Evolutionary conservation across 345 rosid species (phyloP), one percentile per base, ranked within the genome.

Genomic region (Hibiscus trionum): DNA sequence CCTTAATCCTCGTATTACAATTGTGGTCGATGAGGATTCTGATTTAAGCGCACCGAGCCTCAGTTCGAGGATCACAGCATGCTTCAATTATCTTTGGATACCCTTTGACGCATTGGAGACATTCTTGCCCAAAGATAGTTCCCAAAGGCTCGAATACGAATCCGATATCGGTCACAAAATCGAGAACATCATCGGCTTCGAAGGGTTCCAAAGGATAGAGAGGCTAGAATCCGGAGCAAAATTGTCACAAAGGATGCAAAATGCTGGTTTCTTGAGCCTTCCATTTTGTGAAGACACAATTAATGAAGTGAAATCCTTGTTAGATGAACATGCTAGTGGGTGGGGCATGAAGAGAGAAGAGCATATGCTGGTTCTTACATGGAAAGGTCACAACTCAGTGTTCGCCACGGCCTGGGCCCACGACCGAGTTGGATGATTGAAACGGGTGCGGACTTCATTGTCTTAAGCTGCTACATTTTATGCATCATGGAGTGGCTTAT

Each of bases 291-390:
- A 87, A 59, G 90, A 84, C 66, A 89, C 90, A 0, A 33, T 83
- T 5, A 66, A 57, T 26, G 90, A 87, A 72, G 85, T 89, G 12
- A 89, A 77, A 71, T 79, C 72, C 3, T 33, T 89, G 82, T 73
- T 89, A 21, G 91, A 89, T 68, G 87, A 89, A 59, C 91, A 89
- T 66, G 87, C 91, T 5, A 78, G 90, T 14, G 91, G 94, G 0
- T 89, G 91, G 94, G 94, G 94, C n/a, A 89, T 89, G 94, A 89
- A 85, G 77, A 80, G 72, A 61, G 94, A 87, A 39, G 94, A 87
- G 42, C 88, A 87, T 37, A 84, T 66, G 86, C 27, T 89, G 70
- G 85, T 84, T 73, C 83, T 89, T 68, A 89, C 94, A 59, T 89
- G 94, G 94, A 89, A 89, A 75, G 94, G 94, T 4, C 94, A 89